Evolutionary conservation across 768 basidiomycete genomes (phyloP), one percentile per base, ranked within the genome.

Genomic region (Mycena galopus): DNA sequence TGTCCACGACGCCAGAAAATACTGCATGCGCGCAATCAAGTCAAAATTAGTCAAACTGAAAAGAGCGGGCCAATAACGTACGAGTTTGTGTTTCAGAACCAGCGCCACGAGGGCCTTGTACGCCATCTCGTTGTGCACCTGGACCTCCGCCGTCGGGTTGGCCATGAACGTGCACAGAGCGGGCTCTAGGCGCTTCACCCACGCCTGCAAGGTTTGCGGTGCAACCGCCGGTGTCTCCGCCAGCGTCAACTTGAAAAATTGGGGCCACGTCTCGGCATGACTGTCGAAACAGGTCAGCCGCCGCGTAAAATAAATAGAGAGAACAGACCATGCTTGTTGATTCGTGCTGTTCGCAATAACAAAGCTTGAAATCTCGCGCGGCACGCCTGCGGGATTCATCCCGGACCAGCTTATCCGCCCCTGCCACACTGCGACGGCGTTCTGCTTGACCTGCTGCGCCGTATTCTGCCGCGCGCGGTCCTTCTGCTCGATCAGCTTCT

Each of bases 211-310:
- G 11, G 88, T 86, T 1, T 53, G 5, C 5, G 75, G 37, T 0
- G 89, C 73, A 14, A 88, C 84, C 0, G 84, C 78, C 5, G 81
- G 84, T 50, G 87, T 85, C 50, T 80, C 80, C 27, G 86, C 82
- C 9, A 86, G 81, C 19, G 79, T 80, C 9, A 91, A 78, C 1
- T 78, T 74, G 73, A 92, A 73, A 4, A 73, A 4, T 76, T 75
- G 10, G 73, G 92, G 92, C 92, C 91, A 93, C 0, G 83, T 86
- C 2, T 88, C 83, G 9, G 84, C 72, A 55, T 80, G 88, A 64
- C 92, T 93, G 75, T 1, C 25, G 55, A 65, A 65, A 30, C 23
- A 23, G 19, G 23, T 7, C 33, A 44, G 66, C 1, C 60, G 19
- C 25, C 37, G 23, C 8, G 9, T 0, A 25, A 33, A 27, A 25